A percentile compares a stretch with the other conserved stretches of the same genome.
Evolutionary conservation across 805 yeast genomes (phyloP).

Genomic region (Ogataea neopini): DNA sequence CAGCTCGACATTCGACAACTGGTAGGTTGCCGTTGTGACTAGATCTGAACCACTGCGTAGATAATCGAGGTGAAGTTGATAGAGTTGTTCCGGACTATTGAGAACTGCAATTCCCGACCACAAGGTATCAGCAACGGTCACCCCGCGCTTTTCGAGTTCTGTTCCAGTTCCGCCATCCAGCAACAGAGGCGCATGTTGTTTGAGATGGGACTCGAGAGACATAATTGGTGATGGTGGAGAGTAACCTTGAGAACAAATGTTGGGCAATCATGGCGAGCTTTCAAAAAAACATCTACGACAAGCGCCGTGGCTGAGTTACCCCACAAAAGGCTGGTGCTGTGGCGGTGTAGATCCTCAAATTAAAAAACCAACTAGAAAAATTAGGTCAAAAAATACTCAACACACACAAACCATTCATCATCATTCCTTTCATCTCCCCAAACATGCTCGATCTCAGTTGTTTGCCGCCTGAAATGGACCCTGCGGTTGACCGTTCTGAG

Average conservation of each 20-base stretch:
- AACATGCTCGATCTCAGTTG: neutral
- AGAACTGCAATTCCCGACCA: constrained; percentile 64
- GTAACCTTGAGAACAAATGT: neutral
- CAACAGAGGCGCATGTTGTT: constrained; percentile 13
- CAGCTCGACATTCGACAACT: constrained; percentile 49
- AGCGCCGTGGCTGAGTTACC: constrained; percentile 1
- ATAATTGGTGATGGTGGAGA: neutral
- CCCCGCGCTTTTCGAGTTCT: constrained; percentile 52
- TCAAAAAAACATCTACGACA: no score
- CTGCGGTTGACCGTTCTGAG: constrained; percentile 6
- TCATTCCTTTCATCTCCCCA: neutral
- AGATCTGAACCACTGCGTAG: constrained; percentile 55
- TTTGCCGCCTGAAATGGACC: constrained; percentile 7
- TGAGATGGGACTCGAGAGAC: constrained; percentile 1
- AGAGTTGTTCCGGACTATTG: constrained; percentile 43
- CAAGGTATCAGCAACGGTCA: constrained; percentile 45
- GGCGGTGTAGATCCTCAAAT: no score
- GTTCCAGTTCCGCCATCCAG: constrained; percentile 71
- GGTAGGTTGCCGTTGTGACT: constrained; percentile 60
- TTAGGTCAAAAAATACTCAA: no score
- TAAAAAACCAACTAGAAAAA: neutral
- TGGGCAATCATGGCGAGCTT: no score
- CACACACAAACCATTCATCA: no score
- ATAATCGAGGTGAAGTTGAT: constrained; percentile 51
- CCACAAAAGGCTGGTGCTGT: neutral